phyloP scores from a whole-genome alignment of 2,329 filamentous ascomycete species.

The Xylariales sp. region DNA sequence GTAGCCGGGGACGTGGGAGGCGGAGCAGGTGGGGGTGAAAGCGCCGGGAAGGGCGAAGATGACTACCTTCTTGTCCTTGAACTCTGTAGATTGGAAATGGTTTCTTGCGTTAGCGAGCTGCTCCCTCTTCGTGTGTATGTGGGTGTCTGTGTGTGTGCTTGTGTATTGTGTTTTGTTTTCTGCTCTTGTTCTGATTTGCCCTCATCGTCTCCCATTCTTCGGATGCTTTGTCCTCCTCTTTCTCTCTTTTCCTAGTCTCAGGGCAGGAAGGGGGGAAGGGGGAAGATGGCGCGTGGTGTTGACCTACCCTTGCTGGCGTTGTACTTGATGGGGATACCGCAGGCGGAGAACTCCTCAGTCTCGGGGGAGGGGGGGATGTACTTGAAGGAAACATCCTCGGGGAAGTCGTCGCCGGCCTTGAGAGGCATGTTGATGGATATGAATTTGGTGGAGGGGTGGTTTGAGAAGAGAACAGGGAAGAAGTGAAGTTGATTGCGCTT shows the following conservation, averaged over 20 bases:
- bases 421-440: constrained; percentile 47
- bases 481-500: too few relatives aligned
- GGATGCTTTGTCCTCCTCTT: too few relatives aligned
- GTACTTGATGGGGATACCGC: constrained; percentile 74
- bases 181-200: too few relatives aligned
- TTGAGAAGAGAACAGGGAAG: not conserved
- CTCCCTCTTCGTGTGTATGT: too few relatives aligned
- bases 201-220: too few relatives aligned
- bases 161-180: too few relatives aligned
- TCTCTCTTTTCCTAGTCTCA: too few relatives aligned
- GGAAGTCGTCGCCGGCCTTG: constrained; percentile 80
- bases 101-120: not conserved
- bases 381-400: constrained; percentile 74
- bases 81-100: constrained; percentile 29
- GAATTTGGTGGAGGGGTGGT: not conserved
- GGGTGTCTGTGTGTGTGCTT: too few relatives aligned
- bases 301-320: constrained; percentile 68
- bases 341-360: constrained; percentile 63
- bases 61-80: constrained; percentile 49
- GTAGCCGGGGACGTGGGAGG: constrained; percentile 74
- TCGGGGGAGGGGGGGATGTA: constrained; percentile 77
- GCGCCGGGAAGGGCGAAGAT: constrained; percentile 58
- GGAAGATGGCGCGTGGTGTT: not conserved
- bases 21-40: constrained; percentile 82
- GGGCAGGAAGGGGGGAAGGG: not conserved